Evolutionary conservation across 1,284 basidiomycete species (phyloP).

Genomic region (Tilletia caries): DNA sequence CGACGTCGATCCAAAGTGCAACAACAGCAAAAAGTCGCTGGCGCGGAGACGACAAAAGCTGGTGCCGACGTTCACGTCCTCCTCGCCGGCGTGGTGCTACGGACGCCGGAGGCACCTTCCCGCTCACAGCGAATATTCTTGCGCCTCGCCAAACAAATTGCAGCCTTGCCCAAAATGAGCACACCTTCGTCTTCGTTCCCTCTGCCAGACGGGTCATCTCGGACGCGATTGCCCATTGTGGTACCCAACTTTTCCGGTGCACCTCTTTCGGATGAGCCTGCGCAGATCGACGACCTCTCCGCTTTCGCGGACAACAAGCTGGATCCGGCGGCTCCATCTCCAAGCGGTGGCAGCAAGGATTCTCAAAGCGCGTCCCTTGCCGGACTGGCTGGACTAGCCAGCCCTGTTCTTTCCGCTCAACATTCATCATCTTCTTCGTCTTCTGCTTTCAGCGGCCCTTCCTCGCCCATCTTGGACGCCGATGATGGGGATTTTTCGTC

Average conservation of each 20-base stretch:
- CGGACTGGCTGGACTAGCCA: neutral
- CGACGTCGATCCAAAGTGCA: neutral
- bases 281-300: neutral
- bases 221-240: neutral
- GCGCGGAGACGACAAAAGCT: neutral
- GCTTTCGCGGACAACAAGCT: neutral
- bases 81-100: conserved; percentile 4
- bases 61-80: conserved; percentile 2
- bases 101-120: neutral
- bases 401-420: neutral
- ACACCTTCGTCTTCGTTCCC: neutral
- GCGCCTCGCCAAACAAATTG: conserved; percentile 8
- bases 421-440: neutral
- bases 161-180: conserved; percentile 1
- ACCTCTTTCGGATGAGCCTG: neutral
- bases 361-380: neutral
- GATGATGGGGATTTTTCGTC: neutral
- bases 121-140: conserved; percentile 6
- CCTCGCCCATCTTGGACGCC: neutral
- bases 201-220: neutral
- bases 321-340: too few relatives aligned
- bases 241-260: neutral
- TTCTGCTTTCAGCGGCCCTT: neutral
- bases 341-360: too few relatives aligned
- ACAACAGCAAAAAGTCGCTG: neutral